phyloP scores from a whole-genome alignment of 805 yeast genomes.

The Spathaspora girioi region DNA sequence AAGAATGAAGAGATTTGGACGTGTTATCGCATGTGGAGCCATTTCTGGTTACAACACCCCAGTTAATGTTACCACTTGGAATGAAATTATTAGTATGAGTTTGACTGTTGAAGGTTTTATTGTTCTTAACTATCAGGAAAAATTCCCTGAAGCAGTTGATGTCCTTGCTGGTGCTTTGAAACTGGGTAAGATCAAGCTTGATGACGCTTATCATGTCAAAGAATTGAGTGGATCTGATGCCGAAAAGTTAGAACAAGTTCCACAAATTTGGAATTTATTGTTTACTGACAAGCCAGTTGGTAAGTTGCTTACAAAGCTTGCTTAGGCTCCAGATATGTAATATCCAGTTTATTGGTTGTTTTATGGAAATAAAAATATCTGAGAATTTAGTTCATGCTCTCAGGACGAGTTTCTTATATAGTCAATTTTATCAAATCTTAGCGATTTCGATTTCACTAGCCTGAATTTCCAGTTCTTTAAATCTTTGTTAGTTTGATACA shows the following conservation, averaged over 20 bases:
- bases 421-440: no score
- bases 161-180: constrained; percentile 33
- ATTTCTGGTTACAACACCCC: constrained; percentile 54
- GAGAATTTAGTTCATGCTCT: neutral
- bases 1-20: constrained; percentile 37
- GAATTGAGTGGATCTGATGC: constrained; percentile 34
- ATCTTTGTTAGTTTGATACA: no score
- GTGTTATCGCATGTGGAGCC: constrained; percentile 59
- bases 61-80: constrained; percentile 36
- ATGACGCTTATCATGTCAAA: constrained; percentile 33
- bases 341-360: neutral
- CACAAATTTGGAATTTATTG: constrained; percentile 46
- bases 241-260: constrained; percentile 38
- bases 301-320: constrained; percentile 45
- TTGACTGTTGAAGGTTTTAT: constrained; percentile 53
- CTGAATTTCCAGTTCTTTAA: no score
- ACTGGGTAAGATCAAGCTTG: constrained; percentile 38
- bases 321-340: constrained; percentile 5
- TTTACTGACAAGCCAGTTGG: constrained; percentile 44
- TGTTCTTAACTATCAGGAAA: constrained; percentile 38
- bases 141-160: constrained; percentile 34
- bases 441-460: no score
- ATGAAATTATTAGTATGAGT: constrained; percentile 46
- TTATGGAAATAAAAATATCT: neutral
- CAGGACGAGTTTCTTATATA: no score